Evolutionary conservation across 257 asterid species (phyloP), one percentile per base, ranked within the genome.

Genomic region (Plantago elongata): DNA sequence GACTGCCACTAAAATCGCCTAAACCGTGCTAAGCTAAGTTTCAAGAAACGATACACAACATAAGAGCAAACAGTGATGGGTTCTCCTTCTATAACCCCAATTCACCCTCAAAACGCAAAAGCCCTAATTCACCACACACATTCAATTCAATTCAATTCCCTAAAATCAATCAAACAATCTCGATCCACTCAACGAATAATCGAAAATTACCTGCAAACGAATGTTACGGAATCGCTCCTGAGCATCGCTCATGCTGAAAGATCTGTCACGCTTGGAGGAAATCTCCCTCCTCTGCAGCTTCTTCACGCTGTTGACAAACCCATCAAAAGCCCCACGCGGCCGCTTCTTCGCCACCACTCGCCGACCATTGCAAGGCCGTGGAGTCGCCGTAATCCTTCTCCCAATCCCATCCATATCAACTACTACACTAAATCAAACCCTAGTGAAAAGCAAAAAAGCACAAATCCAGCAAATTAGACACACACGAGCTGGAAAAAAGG

Each of bases 261-360:
- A 77, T 45, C 95, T 89, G 69, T 84, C 87, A 1, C 95, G 85
- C 87, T 77, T 85, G 16, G 99, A 89, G 0, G 89, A 87, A 78
- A 92, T 86, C 88, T 92, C 99, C 78, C 97, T 81, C 61, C 94
- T 72, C 71, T 89, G 97, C 46, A 92, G 95, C 88, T 92, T 92
- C 79, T 77, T 92, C 55, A 92, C 99, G 67, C 99, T 84, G 71
- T 92, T 92, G 16, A 92, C 96, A 60, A 85, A 83, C 55, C 89
- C 97, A 74, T 92, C 99, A 45, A 69, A 60, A 42, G 79, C 84
- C 46, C 95, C 81, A 55, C 91, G 97, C 4, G 91, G 84, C 60
- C 97, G 84, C 85, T 92, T 92, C 84, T 83, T 89, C 50, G 96
- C 95, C 84, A 85, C 82, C 81, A 89, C 97, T 44, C 97, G 81